Evolutionary conservation across 2,329 filamentous ascomycete species (phyloP).

Genomic region (Trichoderma asperellum): DNA sequence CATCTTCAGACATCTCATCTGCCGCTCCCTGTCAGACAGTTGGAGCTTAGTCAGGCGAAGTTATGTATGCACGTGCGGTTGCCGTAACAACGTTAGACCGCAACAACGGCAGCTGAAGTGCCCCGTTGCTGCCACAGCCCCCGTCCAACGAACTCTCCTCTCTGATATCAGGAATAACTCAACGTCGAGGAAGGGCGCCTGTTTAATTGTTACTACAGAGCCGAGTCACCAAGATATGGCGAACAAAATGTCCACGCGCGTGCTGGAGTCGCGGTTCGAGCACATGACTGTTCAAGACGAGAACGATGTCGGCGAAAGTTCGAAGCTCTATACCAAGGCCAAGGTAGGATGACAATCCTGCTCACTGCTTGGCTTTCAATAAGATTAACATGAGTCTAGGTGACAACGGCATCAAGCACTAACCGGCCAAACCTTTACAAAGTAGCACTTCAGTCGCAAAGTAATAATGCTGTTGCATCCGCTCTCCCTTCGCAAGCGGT

Average conservation of each 20-base stretch:
- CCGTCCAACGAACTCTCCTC: conserved; percentile 13
- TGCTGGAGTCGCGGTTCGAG: conserved; percentile 86
- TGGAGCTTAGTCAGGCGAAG: background rate
- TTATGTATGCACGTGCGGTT: conserved; percentile 15
- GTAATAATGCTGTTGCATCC: conserved; percentile 65
- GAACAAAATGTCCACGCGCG: conserved; percentile 68
- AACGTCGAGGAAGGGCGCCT: background rate
- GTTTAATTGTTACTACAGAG: background rate
- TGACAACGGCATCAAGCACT: conserved; percentile 43
- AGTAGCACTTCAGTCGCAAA: conserved; percentile 79
- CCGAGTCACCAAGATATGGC: background rate
- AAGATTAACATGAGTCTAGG: background rate
- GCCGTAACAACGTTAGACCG: conserved; percentile 25
- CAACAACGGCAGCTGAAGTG: conserved; percentile 14
- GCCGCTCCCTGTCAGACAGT: background rate
- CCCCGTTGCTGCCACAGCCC: conserved; percentile 18
- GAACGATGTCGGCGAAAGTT: conserved; percentile 66
- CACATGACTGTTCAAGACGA: conserved; percentile 88
- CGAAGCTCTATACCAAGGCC: conserved; percentile 66
- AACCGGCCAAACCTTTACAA: conserved; percentile 84
- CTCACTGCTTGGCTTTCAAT: background rate
- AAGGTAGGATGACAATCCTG: conserved; percentile 62
- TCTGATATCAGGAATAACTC: conserved; percentile 8
- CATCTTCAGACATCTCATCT: background rate
- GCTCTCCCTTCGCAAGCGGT: conserved; percentile 69